phyloP scores from a whole-genome alignment of 2,329 filamentous ascomycete species.

The Leptographium wingfieldii region DNA sequence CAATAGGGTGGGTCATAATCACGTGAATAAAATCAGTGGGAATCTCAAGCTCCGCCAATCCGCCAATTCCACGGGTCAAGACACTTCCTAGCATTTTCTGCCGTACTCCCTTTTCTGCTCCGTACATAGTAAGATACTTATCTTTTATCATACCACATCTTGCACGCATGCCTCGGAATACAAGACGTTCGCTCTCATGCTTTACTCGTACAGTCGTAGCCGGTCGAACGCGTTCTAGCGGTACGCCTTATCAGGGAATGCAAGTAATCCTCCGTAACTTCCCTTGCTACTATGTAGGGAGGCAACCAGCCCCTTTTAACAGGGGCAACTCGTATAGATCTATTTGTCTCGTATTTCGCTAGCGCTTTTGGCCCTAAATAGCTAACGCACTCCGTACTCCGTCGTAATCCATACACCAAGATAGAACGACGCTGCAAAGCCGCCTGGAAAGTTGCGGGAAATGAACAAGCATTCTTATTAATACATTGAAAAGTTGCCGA shows the following conservation, averaged over 20 bases:
- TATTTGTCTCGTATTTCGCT: background rate
- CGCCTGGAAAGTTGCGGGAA: background rate
- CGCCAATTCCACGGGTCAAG: background rate
- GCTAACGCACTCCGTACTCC: background rate
- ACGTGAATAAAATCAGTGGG: background rate
- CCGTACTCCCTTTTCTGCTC: background rate
- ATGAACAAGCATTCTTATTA: background rate
- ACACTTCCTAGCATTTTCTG: background rate
- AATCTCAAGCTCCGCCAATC: background rate
- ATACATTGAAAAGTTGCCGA: too few relatives aligned
- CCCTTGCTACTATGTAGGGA: background rate
- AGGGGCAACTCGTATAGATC: background rate
- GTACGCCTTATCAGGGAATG: background rate
- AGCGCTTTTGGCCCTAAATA: background rate
- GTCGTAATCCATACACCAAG: background rate
- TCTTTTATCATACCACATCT: background rate
- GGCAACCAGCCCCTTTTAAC: background rate
- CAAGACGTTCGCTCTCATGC: background rate
- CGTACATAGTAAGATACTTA: background rate
- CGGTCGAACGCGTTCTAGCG: background rate
- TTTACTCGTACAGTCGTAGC: background rate
- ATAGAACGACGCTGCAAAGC: background rate
- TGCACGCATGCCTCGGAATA: background rate
- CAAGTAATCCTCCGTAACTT: background rate
- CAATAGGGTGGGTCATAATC: background rate